These are phyloP conservation scores for Nasturtium officinale DNA, from an alignment of 345 rosid species.

Conservation along the genomic window DNA sequence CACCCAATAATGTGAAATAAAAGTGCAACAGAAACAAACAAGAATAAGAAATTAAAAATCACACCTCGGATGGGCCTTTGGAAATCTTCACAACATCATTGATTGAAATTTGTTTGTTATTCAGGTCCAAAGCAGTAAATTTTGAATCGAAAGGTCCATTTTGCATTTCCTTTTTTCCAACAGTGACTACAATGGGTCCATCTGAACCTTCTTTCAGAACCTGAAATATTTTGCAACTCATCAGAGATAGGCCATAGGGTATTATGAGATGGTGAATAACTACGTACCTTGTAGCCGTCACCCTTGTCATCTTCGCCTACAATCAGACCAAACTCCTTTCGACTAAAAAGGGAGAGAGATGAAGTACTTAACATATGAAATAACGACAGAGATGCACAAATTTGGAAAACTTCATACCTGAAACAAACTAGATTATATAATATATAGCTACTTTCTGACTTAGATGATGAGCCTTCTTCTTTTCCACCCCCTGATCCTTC, in stretches of 20 bases:
- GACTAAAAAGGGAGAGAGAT: constrained; percentile 55
- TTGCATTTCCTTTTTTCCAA: constrained; percentile 58
- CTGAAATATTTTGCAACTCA: constrained; percentile 47
- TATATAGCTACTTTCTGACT: constrained; percentile 51
- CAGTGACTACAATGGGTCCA: constrained; percentile 60
- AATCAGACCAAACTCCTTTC: constrained; percentile 87
- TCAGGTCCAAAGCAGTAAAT: constrained; percentile 75
- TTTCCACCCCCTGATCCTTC: constrained; percentile 52
- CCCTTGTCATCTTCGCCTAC: constrained; percentile 82
- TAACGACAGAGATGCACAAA: constrained; percentile 15
- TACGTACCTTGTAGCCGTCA: constrained; percentile 70
- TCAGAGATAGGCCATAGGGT: constrained; percentile 27
- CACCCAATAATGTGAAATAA: constrained; percentile 8
- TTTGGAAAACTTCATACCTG: constrained; percentile 55
- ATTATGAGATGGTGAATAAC: constrained; percentile 18
- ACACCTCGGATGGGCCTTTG: constrained; percentile 84
- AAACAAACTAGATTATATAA: constrained; percentile 73
- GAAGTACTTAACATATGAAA: constrained; percentile 32
- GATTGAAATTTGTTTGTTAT: constrained; percentile 60
- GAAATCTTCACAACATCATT: constrained; percentile 74
- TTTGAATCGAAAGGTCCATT: constrained; percentile 67
- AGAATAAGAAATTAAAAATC: neutral
- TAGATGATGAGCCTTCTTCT: constrained; percentile 64
- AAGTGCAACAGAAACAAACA: constrained; percentile 18
- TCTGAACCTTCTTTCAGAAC: constrained; percentile 77